These are phyloP conservation scores for Cryptococcus sp. DNA, from an alignment of 1,284 basidiomycete species.

Conservation along the genomic window DNA sequence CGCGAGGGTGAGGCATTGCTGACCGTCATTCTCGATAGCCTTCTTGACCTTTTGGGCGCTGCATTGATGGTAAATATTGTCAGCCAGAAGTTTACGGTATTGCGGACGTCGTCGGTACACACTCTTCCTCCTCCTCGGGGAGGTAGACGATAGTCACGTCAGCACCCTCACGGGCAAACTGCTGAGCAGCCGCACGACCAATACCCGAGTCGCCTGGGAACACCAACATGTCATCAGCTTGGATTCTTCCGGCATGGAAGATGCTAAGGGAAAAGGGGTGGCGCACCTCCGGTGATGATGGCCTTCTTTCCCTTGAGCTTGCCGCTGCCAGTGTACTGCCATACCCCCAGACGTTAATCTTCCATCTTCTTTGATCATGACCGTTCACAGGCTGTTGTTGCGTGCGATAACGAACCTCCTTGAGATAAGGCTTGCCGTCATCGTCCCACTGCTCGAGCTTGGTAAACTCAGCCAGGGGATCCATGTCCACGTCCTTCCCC, in stretches of 20 bases:
- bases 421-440: constrained; percentile 58
- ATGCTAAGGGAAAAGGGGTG: background rate
- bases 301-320: constrained; percentile 57
- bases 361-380: background rate
- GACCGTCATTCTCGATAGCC: constrained; percentile 53
- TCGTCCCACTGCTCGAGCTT: constrained; percentile 60
- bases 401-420: constrained; percentile 46
- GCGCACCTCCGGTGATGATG: constrained; percentile 54
- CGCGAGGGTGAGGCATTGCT: constrained; percentile 41
- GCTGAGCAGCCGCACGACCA: constrained; percentile 59
- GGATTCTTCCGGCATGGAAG: background rate
- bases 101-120: constrained; percentile 23
- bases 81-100: too few species aligned
- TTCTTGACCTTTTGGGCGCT: constrained; percentile 54
- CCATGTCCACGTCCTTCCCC: constrained; percentile 55
- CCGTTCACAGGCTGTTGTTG: background rate
- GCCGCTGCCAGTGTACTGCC: constrained; percentile 26
- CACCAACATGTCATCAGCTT: background rate
- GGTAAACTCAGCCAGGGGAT: constrained; percentile 56
- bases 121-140: constrained; percentile 61
- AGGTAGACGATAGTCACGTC: constrained; percentile 65
- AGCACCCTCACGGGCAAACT: constrained; percentile 63
- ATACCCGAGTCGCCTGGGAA: constrained; percentile 58
- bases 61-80: background rate
- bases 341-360: background rate